Conservation (phyloP, 805 yeast genomes). For the Kodamaea kakaduensis region DNA sequence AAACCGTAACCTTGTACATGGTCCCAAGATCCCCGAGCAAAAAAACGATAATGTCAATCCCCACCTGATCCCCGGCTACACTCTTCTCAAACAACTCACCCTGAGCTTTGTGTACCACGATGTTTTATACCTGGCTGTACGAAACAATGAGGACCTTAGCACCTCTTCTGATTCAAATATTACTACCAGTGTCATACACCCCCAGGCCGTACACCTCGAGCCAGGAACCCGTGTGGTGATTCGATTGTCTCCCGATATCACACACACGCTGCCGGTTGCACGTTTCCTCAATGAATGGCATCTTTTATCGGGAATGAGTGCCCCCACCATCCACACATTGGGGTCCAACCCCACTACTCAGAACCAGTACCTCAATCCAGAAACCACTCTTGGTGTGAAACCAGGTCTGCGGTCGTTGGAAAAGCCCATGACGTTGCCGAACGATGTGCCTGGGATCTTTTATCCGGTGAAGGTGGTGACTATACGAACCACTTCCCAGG, state of each 20-base stretch:
- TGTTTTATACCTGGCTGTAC: slow-evolving; percentile 17
- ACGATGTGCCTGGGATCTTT: slow-evolving; percentile 23
- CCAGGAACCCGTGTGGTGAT: slow-evolving; percentile 16
- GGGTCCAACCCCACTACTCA: slow-evolving; percentile 16
- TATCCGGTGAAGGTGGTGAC: slow-evolving; percentile 22
- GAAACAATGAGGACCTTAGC: slow-evolving; percentile 10
- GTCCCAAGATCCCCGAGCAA: slow-evolving; percentile 9
- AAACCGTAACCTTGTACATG: slow-evolving; percentile 5
- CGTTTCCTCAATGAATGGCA: slow-evolving; percentile 35
- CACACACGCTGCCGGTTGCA: slow-evolving; percentile 18
- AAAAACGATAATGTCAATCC: slow-evolving; percentile 15
- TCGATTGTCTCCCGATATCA: slow-evolving; percentile 24
- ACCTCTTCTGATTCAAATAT: neutral
- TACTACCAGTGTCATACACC: slow-evolving; percentile 7
- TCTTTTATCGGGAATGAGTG: slow-evolving; percentile 23
- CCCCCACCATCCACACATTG: slow-evolving; percentile 14
- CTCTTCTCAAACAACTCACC: slow-evolving; percentile 18
- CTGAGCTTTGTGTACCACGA: slow-evolving; percentile 11
- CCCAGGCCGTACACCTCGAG: slow-evolving; percentile 6
- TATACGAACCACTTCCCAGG: slow-evolving; percentile 2
- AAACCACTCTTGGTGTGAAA: slow-evolving; percentile 5
- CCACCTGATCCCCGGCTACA: slow-evolving; percentile 21
- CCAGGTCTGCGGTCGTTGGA: slow-evolving; percentile 2
- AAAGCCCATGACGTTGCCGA: slow-evolving; percentile 25
- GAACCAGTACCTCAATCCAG: slow-evolving; percentile 12